A percentile compares a stretch with the other conserved stretches of the same genome.
Conservation (phyloP, 192 early-diverging fungal genomes). For the Rhizophagus sp. region DNA sequence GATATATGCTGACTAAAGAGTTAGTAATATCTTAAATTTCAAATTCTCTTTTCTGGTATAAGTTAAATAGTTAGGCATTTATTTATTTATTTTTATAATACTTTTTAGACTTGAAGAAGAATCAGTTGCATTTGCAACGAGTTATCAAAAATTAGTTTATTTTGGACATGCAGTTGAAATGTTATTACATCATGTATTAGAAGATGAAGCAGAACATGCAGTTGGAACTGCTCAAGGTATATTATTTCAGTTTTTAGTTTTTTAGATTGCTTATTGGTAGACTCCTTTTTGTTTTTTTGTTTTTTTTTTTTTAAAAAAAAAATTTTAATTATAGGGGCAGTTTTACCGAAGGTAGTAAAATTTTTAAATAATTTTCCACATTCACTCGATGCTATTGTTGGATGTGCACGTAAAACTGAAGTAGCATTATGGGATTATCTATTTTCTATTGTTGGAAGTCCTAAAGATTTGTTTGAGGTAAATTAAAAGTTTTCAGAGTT, state of each 20-base stretch:
- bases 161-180: constrained; percentile 94
- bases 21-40: constrained; percentile 29
- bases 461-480: constrained; percentile 83
- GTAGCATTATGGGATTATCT: constrained; percentile 87
- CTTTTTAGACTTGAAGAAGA: constrained; percentile 51
- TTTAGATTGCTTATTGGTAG: not conserved
- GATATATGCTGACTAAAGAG: constrained; percentile 55
- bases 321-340: constrained; percentile 37
- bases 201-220: constrained; percentile 72
- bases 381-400: constrained; percentile 85
- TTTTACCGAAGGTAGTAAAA: constrained; percentile 70
- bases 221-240: constrained; percentile 47
- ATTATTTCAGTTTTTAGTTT: constrained; percentile 2
- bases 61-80: not conserved
- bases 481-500: not conserved
- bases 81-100: not conserved
- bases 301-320: not conserved
- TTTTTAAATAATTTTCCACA: constrained; percentile 82
- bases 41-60: not conserved
- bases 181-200: constrained; percentile 83
- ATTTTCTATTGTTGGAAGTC: constrained; percentile 84
- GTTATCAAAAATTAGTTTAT: constrained; percentile 78
- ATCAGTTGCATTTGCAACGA: constrained; percentile 65
- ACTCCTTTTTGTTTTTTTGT: too few relatives aligned
- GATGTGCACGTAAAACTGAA: constrained; percentile 97